These are phyloP conservation scores for Cenococcum geophilum DNA, from an alignment of 495 filamentous ascomycete genomes.

Conservation along the genomic window DNA sequence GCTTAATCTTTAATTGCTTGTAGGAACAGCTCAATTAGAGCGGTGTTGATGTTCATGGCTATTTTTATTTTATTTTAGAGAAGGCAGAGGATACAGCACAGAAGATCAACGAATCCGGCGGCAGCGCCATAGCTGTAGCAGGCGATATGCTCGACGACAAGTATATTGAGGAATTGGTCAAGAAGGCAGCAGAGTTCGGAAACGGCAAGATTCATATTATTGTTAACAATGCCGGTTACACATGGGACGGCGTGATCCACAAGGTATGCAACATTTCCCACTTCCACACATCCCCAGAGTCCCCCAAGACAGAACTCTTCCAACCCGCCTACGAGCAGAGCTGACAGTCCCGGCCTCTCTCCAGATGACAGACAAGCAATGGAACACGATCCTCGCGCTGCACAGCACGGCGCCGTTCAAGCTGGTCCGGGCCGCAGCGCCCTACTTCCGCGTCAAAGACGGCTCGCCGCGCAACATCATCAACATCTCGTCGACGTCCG, in stretches of 20 bases:
- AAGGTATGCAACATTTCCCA: slow-evolving; percentile 47
- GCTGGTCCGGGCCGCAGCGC: slow-evolving; percentile 68
- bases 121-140: slow-evolving; percentile 60
- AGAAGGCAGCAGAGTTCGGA: slow-evolving; percentile 70
- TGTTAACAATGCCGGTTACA: slow-evolving; percentile 84
- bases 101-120: slow-evolving; percentile 58
- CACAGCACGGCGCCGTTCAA: slow-evolving; percentile 81
- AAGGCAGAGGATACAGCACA: slow-evolving; percentile 59
- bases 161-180: slow-evolving; percentile 63
- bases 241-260: slow-evolving; percentile 87
- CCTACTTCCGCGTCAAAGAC: slow-evolving; percentile 82
- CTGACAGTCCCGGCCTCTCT: neutral
- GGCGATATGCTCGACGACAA: slow-evolving; percentile 66
- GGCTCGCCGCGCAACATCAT: slow-evolving; percentile 69
- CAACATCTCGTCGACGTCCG: slow-evolving; percentile 74
- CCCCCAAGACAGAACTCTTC: no score
- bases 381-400: slow-evolving; percentile 74
- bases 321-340: no score
- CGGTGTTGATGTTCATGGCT: neutral
- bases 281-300: no score
- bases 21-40: no score
- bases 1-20: neutral
- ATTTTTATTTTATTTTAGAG: slow-evolving; percentile 34
- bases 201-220: slow-evolving; percentile 81
- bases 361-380: slow-evolving; percentile 83